Evolutionary conservation across 331 rosid species (phyloP).

Genomic region (Quercus lobata): DNA sequence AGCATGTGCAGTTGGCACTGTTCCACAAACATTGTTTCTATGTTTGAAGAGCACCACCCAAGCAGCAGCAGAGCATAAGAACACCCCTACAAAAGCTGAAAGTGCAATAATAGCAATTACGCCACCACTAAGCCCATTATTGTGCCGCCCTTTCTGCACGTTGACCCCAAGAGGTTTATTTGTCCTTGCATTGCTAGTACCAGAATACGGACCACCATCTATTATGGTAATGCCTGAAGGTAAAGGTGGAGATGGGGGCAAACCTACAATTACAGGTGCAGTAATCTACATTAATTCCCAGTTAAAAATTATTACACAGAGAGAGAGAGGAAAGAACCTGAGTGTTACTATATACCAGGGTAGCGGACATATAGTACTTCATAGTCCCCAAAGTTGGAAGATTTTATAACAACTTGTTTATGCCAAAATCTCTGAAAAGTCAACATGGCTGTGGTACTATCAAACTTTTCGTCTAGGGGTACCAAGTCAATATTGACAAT

Average conservation of each 20-base stretch:
- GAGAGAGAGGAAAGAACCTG: not conserved
- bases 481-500: constrained; percentile 75
- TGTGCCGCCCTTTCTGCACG: constrained; percentile 47
- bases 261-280: constrained; percentile 52
- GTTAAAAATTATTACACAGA: constrained; percentile 5
- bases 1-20: constrained; percentile 38
- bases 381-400: constrained; percentile 75
- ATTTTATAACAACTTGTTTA: constrained; percentile 56
- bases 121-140: constrained; percentile 48
- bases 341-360: constrained; percentile 52
- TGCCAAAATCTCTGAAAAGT: constrained; percentile 80
- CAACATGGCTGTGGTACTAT: constrained; percentile 67
- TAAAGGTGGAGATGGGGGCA: constrained; percentile 83
- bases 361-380: constrained; percentile 84
- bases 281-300: constrained; percentile 26
- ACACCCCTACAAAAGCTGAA: constrained; percentile 56
- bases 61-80: constrained; percentile 57
- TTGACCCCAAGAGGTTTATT: constrained; percentile 85
- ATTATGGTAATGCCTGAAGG: constrained; percentile 43
- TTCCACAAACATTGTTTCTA: constrained; percentile 41
- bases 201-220: constrained; percentile 62
- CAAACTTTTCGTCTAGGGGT: constrained; percentile 74
- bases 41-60: constrained; percentile 51
- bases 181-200: constrained; percentile 37
- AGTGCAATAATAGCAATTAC: constrained; percentile 57